phyloP scores from a whole-genome alignment of 83 land plant species.

The Picea mariana region DNA sequence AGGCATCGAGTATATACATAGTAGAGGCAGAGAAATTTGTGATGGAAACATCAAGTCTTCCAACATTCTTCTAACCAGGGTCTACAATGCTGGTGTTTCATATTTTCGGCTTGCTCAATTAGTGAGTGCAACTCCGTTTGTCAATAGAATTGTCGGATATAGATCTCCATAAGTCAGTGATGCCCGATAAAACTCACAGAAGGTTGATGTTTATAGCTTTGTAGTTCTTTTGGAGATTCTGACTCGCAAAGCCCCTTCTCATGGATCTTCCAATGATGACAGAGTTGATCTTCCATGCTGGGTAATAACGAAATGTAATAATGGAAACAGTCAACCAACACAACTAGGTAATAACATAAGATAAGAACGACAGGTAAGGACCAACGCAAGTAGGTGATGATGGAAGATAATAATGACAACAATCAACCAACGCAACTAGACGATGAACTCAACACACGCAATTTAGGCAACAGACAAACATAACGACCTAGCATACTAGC shows the following conservation, averaged over 20 bases:
- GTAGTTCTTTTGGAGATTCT: constrained; percentile 27
- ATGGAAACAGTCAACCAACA: too few relatives aligned
- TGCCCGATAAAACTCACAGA: constrained; percentile 10
- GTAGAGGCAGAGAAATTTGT: constrained; percentile 20
- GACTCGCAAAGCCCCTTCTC: constrained; percentile 26
- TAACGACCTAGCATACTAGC: too few relatives aligned
- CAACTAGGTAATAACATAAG: too few relatives aligned
- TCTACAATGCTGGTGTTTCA: constrained; percentile 20
- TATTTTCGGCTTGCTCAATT: constrained; percentile 20
- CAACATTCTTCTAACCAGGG: constrained; percentile 16
- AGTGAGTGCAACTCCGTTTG: background rate
- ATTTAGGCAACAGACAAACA: too few relatives aligned
- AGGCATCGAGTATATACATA: constrained; percentile 42
- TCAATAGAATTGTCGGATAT: constrained; percentile 21
- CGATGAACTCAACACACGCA: too few relatives aligned
- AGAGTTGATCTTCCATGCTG: constrained; percentile 26
- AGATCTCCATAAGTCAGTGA: constrained; percentile 29
- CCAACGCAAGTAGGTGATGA: too few relatives aligned
- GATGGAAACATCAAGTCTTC: constrained; percentile 36
- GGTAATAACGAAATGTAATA: too few relatives aligned
- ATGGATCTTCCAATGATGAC: background rate
- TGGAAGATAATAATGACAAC: too few relatives aligned
- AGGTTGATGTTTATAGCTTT: constrained; percentile 32
- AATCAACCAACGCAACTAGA: too few relatives aligned
- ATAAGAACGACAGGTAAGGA: too few relatives aligned